A percentile compares a stretch with the other conserved stretches of the same genome.
Conservation (phyloP, 257 asterid genomes). For the Capsicum rhomboideum region DNA sequence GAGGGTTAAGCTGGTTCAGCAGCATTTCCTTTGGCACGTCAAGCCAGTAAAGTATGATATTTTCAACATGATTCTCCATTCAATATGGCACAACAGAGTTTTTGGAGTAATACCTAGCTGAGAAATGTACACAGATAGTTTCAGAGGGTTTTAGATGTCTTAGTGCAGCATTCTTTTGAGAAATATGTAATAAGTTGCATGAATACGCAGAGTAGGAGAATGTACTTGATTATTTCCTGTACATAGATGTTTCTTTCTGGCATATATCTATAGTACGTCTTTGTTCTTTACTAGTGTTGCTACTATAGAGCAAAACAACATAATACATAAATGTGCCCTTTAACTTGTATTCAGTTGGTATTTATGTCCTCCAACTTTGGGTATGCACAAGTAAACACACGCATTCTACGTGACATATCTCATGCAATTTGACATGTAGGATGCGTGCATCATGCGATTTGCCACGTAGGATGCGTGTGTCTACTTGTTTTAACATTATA, state of each 20-base stretch:
- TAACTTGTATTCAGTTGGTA: too few species aligned
- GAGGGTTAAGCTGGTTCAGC: constrained; percentile 70
- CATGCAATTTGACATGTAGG: too few species aligned
- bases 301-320: too few species aligned
- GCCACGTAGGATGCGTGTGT: too few species aligned
- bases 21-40: constrained; percentile 88
- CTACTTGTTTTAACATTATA: too few species aligned
- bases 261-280: not conserved
- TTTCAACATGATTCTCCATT: constrained; percentile 81
- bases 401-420: too few species aligned
- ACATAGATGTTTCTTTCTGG: not conserved
- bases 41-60: constrained; percentile 65
- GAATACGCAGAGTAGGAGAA: not conserved
- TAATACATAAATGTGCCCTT: too few species aligned
- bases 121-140: not conserved
- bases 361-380: too few species aligned
- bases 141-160: not conserved
- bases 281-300: not conserved
- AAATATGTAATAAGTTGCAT: not conserved
- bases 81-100: constrained; percentile 75
- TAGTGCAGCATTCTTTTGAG: not conserved
- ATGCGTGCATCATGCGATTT: too few species aligned
- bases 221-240: not conserved
- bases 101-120: constrained; percentile 29
- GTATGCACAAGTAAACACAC: too few species aligned